Conservation (phyloP, 306 rosid genomes). For the Amphicarpaea edgeworthii region DNA sequence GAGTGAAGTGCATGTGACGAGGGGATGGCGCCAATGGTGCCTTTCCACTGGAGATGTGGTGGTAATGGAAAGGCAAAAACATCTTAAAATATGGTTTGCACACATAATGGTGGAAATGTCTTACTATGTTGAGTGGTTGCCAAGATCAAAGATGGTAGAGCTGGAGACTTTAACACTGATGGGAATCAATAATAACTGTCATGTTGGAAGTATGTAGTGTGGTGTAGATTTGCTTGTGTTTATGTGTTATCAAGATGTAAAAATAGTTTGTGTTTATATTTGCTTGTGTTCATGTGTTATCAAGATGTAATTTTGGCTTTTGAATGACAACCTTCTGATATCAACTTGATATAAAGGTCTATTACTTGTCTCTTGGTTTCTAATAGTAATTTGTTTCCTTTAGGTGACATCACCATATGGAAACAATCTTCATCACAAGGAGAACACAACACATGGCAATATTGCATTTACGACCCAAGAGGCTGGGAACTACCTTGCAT, state of each 20-base stretch:
- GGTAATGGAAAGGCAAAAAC: neutral
- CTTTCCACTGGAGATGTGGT: constrained; percentile 25
- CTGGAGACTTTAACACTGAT: constrained; percentile 1
- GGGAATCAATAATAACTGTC: neutral
- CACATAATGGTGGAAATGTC: neutral
- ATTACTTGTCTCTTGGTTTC: constrained; percentile 27
- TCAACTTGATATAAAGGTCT: constrained; percentile 26
- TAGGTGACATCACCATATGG: constrained; percentile 97
- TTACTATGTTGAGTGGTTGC: constrained; percentile 17
- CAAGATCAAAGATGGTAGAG: constrained; percentile 5
- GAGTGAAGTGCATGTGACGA: neutral
- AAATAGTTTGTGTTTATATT: neutral
- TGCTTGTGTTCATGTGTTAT: neutral
- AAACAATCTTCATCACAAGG: constrained; percentile 67
- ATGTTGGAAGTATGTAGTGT: neutral
- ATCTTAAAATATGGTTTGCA: neutral
- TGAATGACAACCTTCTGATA: constrained; percentile 27
- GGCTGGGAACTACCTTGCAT: constrained; percentile 87
- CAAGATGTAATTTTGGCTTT: constrained; percentile 13
- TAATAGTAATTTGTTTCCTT: constrained; percentile 33
- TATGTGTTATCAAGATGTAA: constrained; percentile 13
- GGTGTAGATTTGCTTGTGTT: neutral
- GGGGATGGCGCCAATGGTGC: neutral
- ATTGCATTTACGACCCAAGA: constrained; percentile 92
- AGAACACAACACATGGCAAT: constrained; percentile 79